A percentile compares a stretch with the other conserved stretches of the same genome.
Conservation (phyloP, 73 alveolate genomes). For the Paramecium bursaria region DNA sequence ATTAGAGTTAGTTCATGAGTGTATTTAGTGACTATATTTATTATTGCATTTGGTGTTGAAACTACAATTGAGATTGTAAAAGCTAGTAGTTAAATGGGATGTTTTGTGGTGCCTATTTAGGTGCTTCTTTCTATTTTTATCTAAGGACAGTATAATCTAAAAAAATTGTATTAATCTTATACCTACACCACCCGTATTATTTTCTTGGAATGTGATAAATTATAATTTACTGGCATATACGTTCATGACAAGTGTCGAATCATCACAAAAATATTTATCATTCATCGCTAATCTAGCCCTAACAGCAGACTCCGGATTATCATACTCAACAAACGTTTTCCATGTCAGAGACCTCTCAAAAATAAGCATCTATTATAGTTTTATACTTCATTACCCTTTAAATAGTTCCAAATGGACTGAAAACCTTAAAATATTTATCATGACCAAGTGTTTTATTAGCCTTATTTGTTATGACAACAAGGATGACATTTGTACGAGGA, state of each 20-base stretch:
- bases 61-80: slow-evolving; percentile 40
- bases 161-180: background rate
- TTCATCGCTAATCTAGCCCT: slow-evolving; percentile 27
- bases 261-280: slow-evolving; percentile 48
- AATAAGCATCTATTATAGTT: slow-evolving; percentile 46
- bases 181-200: slow-evolving; percentile 59
- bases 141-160: slow-evolving; percentile 26
- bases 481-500: slow-evolving; percentile 53
- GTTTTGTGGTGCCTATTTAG: too few species aligned
- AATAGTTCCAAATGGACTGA: slow-evolving; percentile 53
- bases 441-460: slow-evolving; percentile 47
- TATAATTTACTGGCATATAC: slow-evolving; percentile 50
- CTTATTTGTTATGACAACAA: slow-evolving; percentile 33
- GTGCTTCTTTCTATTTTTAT: slow-evolving; percentile 27
- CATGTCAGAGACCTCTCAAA: slow-evolving; percentile 59
- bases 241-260: slow-evolving; percentile 30
- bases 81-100: slow-evolving; percentile 41
- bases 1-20: slow-evolving; percentile 24
- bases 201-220: slow-evolving; percentile 34
- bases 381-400: slow-evolving; percentile 2
- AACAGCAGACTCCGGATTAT: slow-evolving; percentile 36
- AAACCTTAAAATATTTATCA: slow-evolving; percentile 49
- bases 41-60: slow-evolving; percentile 14
- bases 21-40: slow-evolving; percentile 11
- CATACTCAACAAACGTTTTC: slow-evolving; percentile 47